phyloP scores from a whole-genome alignment of 192 early-diverging fungal genomes.

The Oehlia diaphana region DNA sequence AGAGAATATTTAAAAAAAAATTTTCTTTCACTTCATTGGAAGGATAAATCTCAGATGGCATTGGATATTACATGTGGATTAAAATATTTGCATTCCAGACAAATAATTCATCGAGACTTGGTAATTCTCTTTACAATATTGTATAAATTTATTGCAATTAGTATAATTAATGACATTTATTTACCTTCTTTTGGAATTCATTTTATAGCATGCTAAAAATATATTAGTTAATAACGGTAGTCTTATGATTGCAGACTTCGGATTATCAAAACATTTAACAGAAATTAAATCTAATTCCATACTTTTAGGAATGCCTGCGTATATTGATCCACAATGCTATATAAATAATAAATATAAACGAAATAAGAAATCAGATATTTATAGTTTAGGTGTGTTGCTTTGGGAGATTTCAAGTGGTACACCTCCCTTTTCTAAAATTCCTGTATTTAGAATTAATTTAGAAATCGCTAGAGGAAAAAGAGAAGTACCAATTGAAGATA shows the following conservation, averaged over 20 bases:
- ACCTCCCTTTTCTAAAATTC: constrained; percentile 27
- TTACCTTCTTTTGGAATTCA: no score
- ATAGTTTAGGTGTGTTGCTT: constrained; percentile 41
- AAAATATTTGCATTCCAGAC: background rate
- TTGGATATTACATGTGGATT: constrained; percentile 7
- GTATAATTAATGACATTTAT: background rate
- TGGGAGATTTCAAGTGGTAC: constrained; percentile 44
- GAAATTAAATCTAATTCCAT: background rate
- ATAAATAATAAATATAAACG: background rate
- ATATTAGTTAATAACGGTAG: constrained; percentile 11
- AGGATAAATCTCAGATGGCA: background rate
- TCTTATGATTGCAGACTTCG: constrained; percentile 15
- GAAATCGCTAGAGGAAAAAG: constrained; percentile 31
- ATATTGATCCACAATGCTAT: background rate
- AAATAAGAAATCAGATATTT: constrained; percentile 43
- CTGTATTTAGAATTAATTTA: background rate
- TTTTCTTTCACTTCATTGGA: background rate
- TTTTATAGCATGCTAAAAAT: constrained; percentile 19
- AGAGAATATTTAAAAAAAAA: constrained; percentile 15
- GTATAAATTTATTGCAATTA: background rate
- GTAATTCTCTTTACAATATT: background rate
- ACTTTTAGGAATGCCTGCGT: background rate
- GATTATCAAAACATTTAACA: background rate
- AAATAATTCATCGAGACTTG: constrained; percentile 16
- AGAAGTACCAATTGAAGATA: constrained; percentile 31